Conservation (phyloP, 768 basidiomycete genomes). For the Phylloporus sp. region DNA sequence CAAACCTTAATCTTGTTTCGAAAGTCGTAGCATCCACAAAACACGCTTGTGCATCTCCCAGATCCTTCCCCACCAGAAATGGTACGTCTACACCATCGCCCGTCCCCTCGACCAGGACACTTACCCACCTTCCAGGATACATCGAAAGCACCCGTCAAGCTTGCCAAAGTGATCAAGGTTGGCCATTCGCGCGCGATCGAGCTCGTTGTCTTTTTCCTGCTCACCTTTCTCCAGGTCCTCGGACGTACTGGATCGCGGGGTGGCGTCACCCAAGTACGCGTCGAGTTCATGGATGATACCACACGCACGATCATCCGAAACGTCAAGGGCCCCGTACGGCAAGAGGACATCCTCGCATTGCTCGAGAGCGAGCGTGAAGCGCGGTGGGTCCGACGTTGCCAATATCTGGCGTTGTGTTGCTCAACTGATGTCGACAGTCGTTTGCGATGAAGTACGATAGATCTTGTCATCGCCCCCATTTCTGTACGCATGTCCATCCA, state of each 20-base stretch:
- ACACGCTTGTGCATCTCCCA: not conserved
- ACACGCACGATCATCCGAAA: constrained; percentile 96
- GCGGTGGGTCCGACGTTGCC: constrained; percentile 50
- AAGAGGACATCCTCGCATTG: constrained; percentile 94
- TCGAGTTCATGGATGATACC: constrained; percentile 98
- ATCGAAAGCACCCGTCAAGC: constrained; percentile 91
- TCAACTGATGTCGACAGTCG: constrained; percentile 11
- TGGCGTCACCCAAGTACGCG: constrained; percentile 98
- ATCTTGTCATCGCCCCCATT: not conserved
- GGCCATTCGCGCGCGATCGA: constrained; percentile 1
- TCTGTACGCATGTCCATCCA: not conserved
- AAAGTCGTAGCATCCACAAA: constrained; percentile 12
- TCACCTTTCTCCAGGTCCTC: constrained; percentile 62
- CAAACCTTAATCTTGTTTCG: constrained; percentile 24
- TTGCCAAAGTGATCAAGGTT: constrained; percentile 97
- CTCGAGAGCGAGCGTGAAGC: constrained; percentile 99
- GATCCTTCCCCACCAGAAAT: constrained; percentile 13
- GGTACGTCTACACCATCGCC: constrained; percentile 14
- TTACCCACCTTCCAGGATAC: constrained; percentile 51
- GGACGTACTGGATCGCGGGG: constrained; percentile 98
- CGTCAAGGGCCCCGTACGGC: constrained; percentile 96
- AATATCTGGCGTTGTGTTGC: not conserved
- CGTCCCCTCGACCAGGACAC: not conserved
- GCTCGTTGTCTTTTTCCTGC: not conserved
- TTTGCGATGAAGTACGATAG: constrained; percentile 14